Evolutionary conservation across 129 eudicot species (phyloP), one percentile per base, ranked within the genome.

Genomic region (Escallonia herrerae): DNA sequence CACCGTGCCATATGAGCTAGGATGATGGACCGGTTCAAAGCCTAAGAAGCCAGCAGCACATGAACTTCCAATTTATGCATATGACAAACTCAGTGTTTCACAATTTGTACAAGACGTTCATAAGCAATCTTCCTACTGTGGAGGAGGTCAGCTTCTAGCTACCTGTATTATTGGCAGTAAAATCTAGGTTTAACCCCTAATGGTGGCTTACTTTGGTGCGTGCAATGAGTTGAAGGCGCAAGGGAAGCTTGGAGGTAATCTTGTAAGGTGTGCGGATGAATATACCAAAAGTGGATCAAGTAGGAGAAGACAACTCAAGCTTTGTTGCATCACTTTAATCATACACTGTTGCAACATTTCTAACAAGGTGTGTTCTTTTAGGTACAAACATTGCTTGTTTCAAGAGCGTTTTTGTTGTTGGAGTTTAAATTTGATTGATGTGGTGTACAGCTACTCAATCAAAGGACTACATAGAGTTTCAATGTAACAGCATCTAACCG

Each of bases 211-310:
- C 67, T 79, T 83, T 43, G 65, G 62, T 2, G 85, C 85, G 2
- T 83, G 85, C 60, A 60, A 66, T 63, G 66, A 54, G 75, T 78
- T 83, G 37, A 79, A 81, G 67, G 60, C 64, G 37, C 69, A 60
- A 56, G 70, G 71, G 53, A 51, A 83, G 54, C 84, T 83, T 43
- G 70, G 67, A 38, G 86, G 86, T 12, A 80, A 71, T 38, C 76
- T 80, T 54, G 74, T 80, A 44, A 76, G 81, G 81, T 80, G 69
- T 50, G 85, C 81, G 22, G 85, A 80, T 62, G 78, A 76, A 52
- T 77, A 84, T 39, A 79, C 50, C 75, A 57, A 67, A 10, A 75
- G 52, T 12, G 88, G 82, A 4, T 83, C 11, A 73, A 61, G 5
- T 78, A 82, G 10, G 87, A 82, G 66, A 78, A 78, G 64, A 75